These are phyloP conservation scores for Sarcodon aspratus DNA, from an alignment of 768 basidiomycete species.

Conservation along the genomic window DNA sequence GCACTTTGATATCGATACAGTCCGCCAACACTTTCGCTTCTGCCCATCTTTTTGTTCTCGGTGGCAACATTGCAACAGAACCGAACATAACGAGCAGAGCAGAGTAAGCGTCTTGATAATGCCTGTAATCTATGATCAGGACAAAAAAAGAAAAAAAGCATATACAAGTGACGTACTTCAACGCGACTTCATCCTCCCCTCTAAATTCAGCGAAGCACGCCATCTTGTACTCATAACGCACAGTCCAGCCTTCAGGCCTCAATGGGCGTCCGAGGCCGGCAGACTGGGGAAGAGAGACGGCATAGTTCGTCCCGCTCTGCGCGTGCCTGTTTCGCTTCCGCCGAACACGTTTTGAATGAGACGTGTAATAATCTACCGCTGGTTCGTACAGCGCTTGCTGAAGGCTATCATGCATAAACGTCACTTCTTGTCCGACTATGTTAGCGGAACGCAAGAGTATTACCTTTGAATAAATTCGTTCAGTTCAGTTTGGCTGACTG, in stretches of 20 bases:
- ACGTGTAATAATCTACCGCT: constrained; percentile 86
- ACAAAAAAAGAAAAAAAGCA: constrained; percentile 3
- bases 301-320: constrained; percentile 39
- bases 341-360: constrained; percentile 86
- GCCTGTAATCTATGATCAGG: constrained; percentile 32
- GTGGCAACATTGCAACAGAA: constrained; percentile 75
- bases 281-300: constrained; percentile 53
- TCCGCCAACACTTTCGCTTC: constrained; percentile 97
- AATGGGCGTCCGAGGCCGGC: constrained; percentile 52
- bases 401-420: constrained; percentile 33
- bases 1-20: constrained; percentile 82
- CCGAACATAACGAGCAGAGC: constrained; percentile 82
- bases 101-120: constrained; percentile 90
- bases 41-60: constrained; percentile 95
- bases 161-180: constrained; percentile 51
- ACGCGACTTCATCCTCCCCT: constrained; percentile 83
- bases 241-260: constrained; percentile 86
- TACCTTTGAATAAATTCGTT: constrained; percentile 83
- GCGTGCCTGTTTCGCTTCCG: constrained; percentile 82
- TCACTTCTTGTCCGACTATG: neutral
- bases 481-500: constrained; percentile 78
- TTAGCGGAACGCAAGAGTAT: neutral
- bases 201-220: constrained; percentile 94
- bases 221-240: constrained; percentile 96
- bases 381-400: constrained; percentile 85